Evolutionary conservation across 2,329 filamentous ascomycete genomes (phyloP).

Genomic region (Botrytis aclada): DNA sequence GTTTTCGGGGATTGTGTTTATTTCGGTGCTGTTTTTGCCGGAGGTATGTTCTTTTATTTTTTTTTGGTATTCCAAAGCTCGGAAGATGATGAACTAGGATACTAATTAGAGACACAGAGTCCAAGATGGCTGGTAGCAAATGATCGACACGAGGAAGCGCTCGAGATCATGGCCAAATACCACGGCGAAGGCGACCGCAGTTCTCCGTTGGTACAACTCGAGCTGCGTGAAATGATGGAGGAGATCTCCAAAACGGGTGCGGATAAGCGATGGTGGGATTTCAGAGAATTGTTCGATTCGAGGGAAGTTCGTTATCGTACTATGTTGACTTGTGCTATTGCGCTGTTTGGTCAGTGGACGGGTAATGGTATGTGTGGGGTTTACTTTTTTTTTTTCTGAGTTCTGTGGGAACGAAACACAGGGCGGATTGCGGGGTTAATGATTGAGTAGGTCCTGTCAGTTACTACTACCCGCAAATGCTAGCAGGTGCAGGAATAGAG

Average conservation of each 20-base stretch:
- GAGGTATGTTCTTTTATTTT: slow-evolving; percentile 41
- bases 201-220: slow-evolving; percentile 32
- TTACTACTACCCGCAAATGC: slow-evolving; percentile 32
- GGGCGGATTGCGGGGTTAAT: neutral
- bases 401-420: accelerated
- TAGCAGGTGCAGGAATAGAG: slow-evolving; percentile 30
- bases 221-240: slow-evolving; percentile 34
- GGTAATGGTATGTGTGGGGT: slow-evolving; percentile 38
- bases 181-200: slow-evolving; percentile 45
- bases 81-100: accelerated
- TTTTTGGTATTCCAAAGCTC: accelerated
- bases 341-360: slow-evolving; percentile 34
- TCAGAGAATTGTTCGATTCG: slow-evolving; percentile 32
- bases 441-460: neutral
- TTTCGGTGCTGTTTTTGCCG: slow-evolving; percentile 48
- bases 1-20: slow-evolving; percentile 30
- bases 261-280: slow-evolving; percentile 39
- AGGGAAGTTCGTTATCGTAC: slow-evolving; percentile 32
- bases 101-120: neutral
- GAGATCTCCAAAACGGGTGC: slow-evolving; percentile 32
- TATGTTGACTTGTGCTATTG: slow-evolving; percentile 37
- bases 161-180: slow-evolving; percentile 54
- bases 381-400: too few relatives aligned
- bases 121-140: slow-evolving; percentile 57
- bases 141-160: slow-evolving; percentile 54